Conservation (phyloP, 176 grass and related monocot genomes). For the Hordeum marinum region DNA sequence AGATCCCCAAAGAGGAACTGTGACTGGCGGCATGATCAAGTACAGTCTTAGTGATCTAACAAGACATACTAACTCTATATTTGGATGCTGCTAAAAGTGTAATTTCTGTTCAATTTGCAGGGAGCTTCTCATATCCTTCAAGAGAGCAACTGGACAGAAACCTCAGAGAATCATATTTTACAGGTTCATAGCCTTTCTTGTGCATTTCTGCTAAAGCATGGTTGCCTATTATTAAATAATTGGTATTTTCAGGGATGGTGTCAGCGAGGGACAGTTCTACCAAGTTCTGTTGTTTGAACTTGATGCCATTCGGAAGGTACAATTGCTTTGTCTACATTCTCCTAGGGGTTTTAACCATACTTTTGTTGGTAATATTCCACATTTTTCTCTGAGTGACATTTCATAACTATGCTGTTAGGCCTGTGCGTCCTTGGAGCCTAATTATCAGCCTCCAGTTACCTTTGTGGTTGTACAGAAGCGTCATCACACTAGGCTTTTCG, state of each 20-base stretch:
- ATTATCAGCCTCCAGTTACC: constrained; percentile 97
- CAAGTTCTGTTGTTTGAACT: constrained; percentile 94
- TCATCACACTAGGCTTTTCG: constrained; percentile 90
- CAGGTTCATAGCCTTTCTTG: constrained; percentile 42
- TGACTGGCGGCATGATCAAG: constrained; percentile 93
- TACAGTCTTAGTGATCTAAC: constrained; percentile 25
- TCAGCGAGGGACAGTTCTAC: constrained; percentile 93
- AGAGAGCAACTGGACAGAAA: constrained; percentile 88
- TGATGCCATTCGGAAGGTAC: constrained; percentile 94
- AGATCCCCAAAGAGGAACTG: constrained; percentile 73
- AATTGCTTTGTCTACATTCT: background rate
- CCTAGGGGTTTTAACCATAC: background rate
- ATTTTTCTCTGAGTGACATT: background rate
- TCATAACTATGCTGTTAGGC: constrained; percentile 39
- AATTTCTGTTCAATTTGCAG: constrained; percentile 37
- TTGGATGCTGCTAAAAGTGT: constrained; percentile 4
- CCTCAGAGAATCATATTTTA: constrained; percentile 97
- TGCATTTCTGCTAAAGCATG: background rate
- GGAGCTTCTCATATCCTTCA: constrained; percentile 90
- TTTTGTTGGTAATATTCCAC: background rate
- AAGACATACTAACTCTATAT: background rate
- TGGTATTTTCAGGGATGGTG: constrained; percentile 68
- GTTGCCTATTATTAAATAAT: background rate
- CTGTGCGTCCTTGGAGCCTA: constrained; percentile 89
- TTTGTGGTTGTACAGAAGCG: constrained; percentile 98